Evolutionary conservation across 2,329 filamentous ascomycete genomes (phyloP), one percentile per base, ranked within the genome.

Genomic region (Aspergillus fijiensis): DNA sequence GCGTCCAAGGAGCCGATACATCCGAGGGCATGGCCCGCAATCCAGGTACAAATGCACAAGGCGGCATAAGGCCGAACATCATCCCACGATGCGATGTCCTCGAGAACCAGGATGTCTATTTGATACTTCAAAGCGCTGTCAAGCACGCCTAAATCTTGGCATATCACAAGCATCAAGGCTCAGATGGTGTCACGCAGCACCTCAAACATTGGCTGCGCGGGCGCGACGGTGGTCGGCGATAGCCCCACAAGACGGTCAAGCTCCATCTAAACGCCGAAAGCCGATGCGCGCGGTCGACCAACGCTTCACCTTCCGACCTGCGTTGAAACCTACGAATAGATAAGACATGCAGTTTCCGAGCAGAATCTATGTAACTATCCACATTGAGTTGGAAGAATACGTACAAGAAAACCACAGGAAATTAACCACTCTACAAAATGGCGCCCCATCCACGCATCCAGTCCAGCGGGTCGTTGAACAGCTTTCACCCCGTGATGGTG

Each of bases 381-480:
- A 35, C 11, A 35, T 5, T 35, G 11, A n/a, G 14, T 14, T 14
- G 10, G 14, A 42, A 42, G 12, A 14, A 16, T 16, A 2, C 9
- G 10, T 6, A 14, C 39, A 45, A 16, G 14, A 14, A 45, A 19
- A 3, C 1, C 2, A 19, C 39, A 45, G 19, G 9, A 1, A 16
- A 4, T 12, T 12, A 12, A 35, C 33, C 16, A 19, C 35, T 39
- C 2, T 12, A 42, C 12, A 42, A n/a, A 19, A 45, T 45, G 39
- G 39, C 39, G 39, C 39, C 39, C 12, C 39, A 45, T 45, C 55
- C 59, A 4, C 60, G 63, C 3, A 59, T 57, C n/a, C 39, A 56
- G 51, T 64, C 59, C 23, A 59, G 59, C 16, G 62, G 58, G 4
- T 64, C 63, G 6, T 49, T 65, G 25, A 58, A 65, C 33, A 10